Evolutionary conservation across 371 early-diverging fungal genomes (phyloP).

Genomic region (Funneliformis caledonium): DNA sequence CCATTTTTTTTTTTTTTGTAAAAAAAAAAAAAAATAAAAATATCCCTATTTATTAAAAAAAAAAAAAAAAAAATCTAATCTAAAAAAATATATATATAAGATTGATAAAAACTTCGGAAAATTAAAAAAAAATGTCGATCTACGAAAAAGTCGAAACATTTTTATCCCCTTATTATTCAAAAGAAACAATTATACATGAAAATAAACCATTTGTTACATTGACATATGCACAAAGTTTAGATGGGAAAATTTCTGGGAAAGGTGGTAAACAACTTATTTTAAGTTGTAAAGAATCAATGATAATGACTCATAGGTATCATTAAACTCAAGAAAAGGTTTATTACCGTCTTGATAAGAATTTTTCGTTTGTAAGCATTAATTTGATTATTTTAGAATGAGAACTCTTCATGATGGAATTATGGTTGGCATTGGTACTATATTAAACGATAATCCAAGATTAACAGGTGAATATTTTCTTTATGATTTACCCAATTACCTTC

Average conservation of each 20-base stretch:
- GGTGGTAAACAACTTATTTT: slow-evolving; percentile 67
- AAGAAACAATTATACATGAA: neutral
- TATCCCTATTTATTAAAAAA: too few species aligned
- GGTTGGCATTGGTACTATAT: slow-evolving; percentile 87
- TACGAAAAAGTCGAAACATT: neutral
- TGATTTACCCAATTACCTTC: neutral
- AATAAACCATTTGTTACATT: slow-evolving; percentile 62
- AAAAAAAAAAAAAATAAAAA: too few species aligned
- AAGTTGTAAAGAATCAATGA: slow-evolving; percentile 78
- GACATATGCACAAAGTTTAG: slow-evolving; percentile 90
- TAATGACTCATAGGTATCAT: slow-evolving; percentile 71
- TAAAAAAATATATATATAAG: too few species aligned
- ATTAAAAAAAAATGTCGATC: neutral
- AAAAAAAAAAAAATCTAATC: too few species aligned
- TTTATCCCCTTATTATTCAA: neutral
- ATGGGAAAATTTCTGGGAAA: slow-evolving; percentile 77
- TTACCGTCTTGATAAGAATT: neutral
- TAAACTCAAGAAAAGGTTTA: neutral
- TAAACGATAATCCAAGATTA: slow-evolving; percentile 85
- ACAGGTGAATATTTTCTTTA: slow-evolving; percentile 24
- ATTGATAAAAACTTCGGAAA: too few species aligned
- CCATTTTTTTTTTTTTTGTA: too few species aligned
- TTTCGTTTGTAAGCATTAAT: neutral
- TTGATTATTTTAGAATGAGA: slow-evolving; percentile 61
- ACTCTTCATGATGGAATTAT: slow-evolving; percentile 81